These are phyloP conservation scores for Colletotrichum endophyticum DNA, from an alignment of 2,329 filamentous ascomycete species.

Conservation along the genomic window DNA sequence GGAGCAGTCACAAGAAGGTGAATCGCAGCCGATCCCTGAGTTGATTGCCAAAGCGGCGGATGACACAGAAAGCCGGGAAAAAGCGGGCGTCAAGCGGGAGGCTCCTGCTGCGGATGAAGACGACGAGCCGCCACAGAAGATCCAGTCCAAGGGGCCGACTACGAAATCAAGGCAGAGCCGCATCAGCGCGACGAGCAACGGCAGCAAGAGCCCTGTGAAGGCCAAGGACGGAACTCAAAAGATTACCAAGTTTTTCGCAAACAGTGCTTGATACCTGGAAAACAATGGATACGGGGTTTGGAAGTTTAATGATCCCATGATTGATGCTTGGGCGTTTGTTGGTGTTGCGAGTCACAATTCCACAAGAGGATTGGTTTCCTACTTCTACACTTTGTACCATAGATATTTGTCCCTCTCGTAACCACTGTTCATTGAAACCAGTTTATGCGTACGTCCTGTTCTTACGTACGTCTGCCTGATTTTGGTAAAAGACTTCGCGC, in stretches of 20 bases:
- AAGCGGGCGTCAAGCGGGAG: slow-evolving; percentile 30
- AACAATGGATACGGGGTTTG: background rate
- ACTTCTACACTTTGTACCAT: background rate
- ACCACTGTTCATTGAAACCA: background rate
- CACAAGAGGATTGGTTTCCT: background rate
- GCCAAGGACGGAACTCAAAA: slow-evolving; percentile 43
- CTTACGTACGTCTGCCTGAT: background rate
- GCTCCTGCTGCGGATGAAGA: slow-evolving; percentile 18
- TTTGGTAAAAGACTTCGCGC: background rate
- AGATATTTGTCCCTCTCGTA: background rate
- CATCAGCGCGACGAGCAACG: slow-evolving; percentile 49
- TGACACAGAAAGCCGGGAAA: background rate
- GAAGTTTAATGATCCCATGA: background rate
- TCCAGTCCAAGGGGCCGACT: slow-evolving; percentile 17
- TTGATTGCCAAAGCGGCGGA: slow-evolving; percentile 15
- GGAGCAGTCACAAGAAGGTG: slow-evolving; percentile 2
- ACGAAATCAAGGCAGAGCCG: slow-evolving; percentile 27
- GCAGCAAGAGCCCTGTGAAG: slow-evolving; percentile 36
- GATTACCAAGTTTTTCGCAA: slow-evolving; percentile 52
- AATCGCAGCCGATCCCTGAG: slow-evolving; percentile 24
- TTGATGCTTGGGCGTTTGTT: background rate
- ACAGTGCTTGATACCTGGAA: slow-evolving; percentile 37
- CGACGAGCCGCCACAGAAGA: slow-evolving; percentile 31
- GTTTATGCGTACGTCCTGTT: background rate
- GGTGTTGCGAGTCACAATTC: background rate